These are phyloP conservation scores for Amaranthus cruentus DNA, from an alignment of 148 eudicot genomes.

Conservation along the genomic window DNA sequence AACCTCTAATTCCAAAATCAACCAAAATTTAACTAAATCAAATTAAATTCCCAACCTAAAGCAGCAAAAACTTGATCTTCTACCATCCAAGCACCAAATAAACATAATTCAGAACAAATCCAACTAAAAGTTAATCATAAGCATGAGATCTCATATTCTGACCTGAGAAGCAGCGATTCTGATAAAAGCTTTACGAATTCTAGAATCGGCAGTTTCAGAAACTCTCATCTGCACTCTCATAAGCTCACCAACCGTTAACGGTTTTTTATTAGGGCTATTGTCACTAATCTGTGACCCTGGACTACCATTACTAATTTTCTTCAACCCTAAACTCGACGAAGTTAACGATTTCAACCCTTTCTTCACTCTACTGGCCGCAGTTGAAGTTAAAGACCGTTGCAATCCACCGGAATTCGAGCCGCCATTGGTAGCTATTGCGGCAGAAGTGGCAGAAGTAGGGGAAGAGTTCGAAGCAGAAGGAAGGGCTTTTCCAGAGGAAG, in stretches of 20 bases:
- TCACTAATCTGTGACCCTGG: slow-evolving; percentile 23
- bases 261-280: slow-evolving; percentile 31
- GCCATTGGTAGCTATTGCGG: slow-evolving; percentile 18
- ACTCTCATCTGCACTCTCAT: slow-evolving; percentile 90
- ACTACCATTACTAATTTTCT: slow-evolving; percentile 28
- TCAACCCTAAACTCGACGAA: slow-evolving; percentile 37
- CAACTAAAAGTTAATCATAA: too few species aligned
- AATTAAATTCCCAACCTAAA: too few species aligned
- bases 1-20: not conserved
- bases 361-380: slow-evolving; percentile 86
- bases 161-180: slow-evolving; percentile 94
- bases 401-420: slow-evolving; percentile 17
- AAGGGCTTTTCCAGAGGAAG: slow-evolving; percentile 70
- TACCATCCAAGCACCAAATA: too few species aligned
- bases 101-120: too few species aligned
- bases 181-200: slow-evolving; percentile 75
- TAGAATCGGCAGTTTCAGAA: slow-evolving; percentile 61
- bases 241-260: slow-evolving; percentile 78
- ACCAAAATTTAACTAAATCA: too few species aligned
- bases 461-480: slow-evolving; percentile 26
- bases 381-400: slow-evolving; percentile 62
- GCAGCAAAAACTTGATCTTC: too few species aligned
- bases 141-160: not conserved
- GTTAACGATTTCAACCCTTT: slow-evolving; percentile 69
- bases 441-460: slow-evolving; percentile 20